Evolutionary conservation across 768 basidiomycete species (phyloP).

Genomic region (Amanita fuliginea): DNA sequence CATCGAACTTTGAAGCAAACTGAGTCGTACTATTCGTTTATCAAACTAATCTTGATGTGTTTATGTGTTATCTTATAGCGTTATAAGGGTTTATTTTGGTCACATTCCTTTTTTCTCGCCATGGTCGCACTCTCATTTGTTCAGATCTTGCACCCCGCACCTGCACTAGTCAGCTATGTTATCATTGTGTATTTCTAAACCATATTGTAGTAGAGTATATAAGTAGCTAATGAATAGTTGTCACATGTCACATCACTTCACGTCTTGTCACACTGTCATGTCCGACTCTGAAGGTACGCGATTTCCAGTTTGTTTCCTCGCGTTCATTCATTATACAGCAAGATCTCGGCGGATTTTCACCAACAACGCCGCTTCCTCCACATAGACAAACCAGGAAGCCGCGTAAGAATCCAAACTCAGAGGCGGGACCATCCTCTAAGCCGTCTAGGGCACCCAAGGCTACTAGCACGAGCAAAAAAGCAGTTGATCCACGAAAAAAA

Average conservation of each 20-base stretch:
- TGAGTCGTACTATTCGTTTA: background rate
- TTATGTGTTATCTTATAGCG: background rate
- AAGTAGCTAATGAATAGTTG: background rate
- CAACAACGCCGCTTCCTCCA: background rate
- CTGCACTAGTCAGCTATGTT: background rate
- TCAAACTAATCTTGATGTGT: background rate
- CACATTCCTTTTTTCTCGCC: background rate
- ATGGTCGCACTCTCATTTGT: background rate
- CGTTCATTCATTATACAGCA: background rate
- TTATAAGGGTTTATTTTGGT: background rate
- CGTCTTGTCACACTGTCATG: background rate
- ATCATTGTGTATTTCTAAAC: background rate
- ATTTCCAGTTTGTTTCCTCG: background rate
- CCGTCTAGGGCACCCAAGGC: background rate
- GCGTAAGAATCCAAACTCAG: background rate
- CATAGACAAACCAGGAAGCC: background rate
- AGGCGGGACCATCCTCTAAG: conserved; percentile 5
- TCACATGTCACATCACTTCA: background rate
- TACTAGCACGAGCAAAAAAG: background rate
- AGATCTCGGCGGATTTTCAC: conserved; percentile 4
- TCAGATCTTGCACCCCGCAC: background rate
- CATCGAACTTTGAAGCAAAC: background rate
- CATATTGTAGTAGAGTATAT: background rate
- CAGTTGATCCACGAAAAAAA: conserved; percentile 1
- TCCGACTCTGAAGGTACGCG: conserved; percentile 8